A percentile compares a stretch with the other conserved stretches of the same genome.
phyloP scores from a whole-genome alignment of 139 green algal species.

The Chlamydomonas sp. region DNA sequence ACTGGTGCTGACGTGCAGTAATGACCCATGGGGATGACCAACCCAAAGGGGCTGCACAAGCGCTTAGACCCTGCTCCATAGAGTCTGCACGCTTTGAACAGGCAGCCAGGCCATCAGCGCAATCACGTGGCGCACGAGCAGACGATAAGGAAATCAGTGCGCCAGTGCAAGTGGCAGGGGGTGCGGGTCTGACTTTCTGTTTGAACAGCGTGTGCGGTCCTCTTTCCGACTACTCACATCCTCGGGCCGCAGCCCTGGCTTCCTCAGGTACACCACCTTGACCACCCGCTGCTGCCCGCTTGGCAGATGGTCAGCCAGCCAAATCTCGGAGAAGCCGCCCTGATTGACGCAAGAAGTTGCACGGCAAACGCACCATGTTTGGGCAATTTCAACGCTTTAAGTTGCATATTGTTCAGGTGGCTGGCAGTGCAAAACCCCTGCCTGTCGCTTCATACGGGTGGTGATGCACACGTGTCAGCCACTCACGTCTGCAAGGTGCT shows the following conservation, averaged over 20 bases:
- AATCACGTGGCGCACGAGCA: no score
- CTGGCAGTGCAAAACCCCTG: no score
- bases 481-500: slow-evolving; percentile 41
- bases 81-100: no score
- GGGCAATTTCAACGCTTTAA: background rate
- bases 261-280: slow-evolving; percentile 60
- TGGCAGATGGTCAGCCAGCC: slow-evolving; percentile 34
- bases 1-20: no score
- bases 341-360: background rate
- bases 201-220: background rate
- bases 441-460: background rate
- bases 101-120: no score
- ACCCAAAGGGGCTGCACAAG: no score
- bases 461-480: background rate
- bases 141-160: no score
- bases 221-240: slow-evolving; percentile 22
- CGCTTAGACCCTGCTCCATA: no score
- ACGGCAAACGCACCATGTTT: background rate
- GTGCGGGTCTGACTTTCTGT: background rate
- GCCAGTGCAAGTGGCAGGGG: no score
- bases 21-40: no score
- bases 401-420: background rate
- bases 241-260: slow-evolving; percentile 37
- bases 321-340: slow-evolving; percentile 60
- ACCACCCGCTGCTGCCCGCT: slow-evolving; percentile 30